Conservation (phyloP, 345 rosid species). For the Schrenkiella parvula region DNA sequence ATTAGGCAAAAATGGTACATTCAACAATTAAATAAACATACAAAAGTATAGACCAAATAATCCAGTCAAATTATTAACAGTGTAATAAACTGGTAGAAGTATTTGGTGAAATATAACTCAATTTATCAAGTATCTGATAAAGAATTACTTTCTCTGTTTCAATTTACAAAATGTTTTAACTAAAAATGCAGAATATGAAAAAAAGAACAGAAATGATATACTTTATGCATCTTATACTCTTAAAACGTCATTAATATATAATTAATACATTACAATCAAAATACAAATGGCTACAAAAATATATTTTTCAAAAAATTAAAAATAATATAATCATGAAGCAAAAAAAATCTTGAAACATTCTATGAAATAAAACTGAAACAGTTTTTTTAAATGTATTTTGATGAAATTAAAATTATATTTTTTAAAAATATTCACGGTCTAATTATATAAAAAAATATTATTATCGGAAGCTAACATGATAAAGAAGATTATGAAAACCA, state of each 20-base stretch:
- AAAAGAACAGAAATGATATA: no score
- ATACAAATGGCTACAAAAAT: no score
- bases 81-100: background rate
- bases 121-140: background rate
- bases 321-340: no score
- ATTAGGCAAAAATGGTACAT: background rate
- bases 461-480: conserved; percentile 17
- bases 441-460: background rate
- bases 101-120: background rate
- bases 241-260: no score
- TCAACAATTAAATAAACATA: background rate
- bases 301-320: no score
- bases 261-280: no score
- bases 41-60: background rate
- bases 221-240: no score
- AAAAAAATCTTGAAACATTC: background rate
- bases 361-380: background rate
- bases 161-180: background rate
- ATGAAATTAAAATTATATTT: no score
- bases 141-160: background rate
- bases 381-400: no score
- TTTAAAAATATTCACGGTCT: background rate
- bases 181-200: no score
- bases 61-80: background rate
- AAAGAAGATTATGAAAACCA: conserved; percentile 6